These are phyloP conservation scores for Wolfiporia cocos DNA, from an alignment of 1,284 basidiomycete species.

Conservation along the genomic window DNA sequence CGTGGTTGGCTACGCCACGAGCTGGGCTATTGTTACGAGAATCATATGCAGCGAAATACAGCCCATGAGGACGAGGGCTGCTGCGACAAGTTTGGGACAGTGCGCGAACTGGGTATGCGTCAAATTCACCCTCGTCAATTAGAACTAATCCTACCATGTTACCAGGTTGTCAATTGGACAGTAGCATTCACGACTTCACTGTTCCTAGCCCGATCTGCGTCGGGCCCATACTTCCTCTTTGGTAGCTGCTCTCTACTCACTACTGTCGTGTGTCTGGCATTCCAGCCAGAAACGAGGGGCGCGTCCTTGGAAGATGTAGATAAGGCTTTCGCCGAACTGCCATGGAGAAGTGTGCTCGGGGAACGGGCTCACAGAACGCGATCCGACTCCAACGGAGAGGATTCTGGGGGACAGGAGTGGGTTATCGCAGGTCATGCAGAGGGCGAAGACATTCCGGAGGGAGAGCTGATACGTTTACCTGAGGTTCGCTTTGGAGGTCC, in stretches of 20 bases:
- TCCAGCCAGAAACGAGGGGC: slow-evolving; percentile 41
- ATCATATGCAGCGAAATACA: slow-evolving; percentile 37
- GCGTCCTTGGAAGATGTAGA: slow-evolving; percentile 38
- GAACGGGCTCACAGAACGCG: slow-evolving; percentile 1
- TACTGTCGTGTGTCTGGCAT: slow-evolving; percentile 32
- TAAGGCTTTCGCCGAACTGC: slow-evolving; percentile 27
- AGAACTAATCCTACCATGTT: not conserved
- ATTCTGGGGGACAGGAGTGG: not conserved
- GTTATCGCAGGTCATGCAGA: not conserved
- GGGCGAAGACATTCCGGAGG: slow-evolving; percentile 1
- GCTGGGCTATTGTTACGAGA: slow-evolving; percentile 31
- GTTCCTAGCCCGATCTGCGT: slow-evolving; percentile 38
- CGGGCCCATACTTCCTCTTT: slow-evolving; percentile 45
- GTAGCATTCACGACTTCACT: slow-evolving; percentile 41
- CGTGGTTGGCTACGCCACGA: slow-evolving; percentile 32
- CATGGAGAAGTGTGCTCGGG: slow-evolving; percentile 14
- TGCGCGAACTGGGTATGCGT: slow-evolving; percentile 31
- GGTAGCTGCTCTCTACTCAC: slow-evolving; percentile 32
- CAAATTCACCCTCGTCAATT: slow-evolving; percentile 6
- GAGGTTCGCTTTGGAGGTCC: slow-evolving; percentile 10
- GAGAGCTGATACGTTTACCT: slow-evolving; percentile 9
- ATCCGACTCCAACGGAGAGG: not conserved
- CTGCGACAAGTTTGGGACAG: slow-evolving; percentile 33
- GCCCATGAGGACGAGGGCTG: slow-evolving; percentile 31
- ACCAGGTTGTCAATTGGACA: slow-evolving; percentile 35